Evolutionary conservation across 1,139 yeast genomes (phyloP).

Genomic region (Geotrichum cucujoidarum): DNA sequence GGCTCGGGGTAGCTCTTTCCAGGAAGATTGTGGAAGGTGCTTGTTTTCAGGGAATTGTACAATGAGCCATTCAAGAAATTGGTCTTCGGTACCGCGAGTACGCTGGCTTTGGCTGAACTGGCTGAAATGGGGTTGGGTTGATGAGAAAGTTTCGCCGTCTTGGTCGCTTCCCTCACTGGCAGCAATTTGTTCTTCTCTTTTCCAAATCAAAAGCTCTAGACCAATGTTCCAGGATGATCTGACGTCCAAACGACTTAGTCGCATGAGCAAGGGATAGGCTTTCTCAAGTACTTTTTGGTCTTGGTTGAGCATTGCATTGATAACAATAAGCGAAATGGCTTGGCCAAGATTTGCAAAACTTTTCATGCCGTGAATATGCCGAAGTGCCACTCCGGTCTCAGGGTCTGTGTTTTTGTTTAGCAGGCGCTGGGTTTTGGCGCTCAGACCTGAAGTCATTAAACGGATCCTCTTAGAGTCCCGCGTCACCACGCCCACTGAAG

Average conservation of each 20-base stretch:
- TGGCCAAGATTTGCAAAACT: background rate
- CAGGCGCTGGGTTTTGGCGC: slow-evolving; percentile 5
- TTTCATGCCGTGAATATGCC: background rate
- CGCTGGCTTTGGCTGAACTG: slow-evolving; percentile 3
- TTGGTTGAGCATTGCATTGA: slow-evolving; percentile 32
- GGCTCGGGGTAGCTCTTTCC: slow-evolving; percentile 23
- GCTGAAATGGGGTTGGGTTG: background rate
- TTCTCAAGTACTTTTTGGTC: slow-evolving; percentile 44
- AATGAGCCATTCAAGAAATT: slow-evolving; percentile 31
- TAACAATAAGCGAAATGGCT: background rate
- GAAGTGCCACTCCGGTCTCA: slow-evolving; percentile 2
- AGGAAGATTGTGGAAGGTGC: background rate
- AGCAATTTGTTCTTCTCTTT: slow-evolving; percentile 25
- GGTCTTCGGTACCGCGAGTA: slow-evolving; percentile 25
- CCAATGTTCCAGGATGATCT: slow-evolving; percentile 48
- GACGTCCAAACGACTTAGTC: slow-evolving; percentile 43
- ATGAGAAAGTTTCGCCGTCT: background rate
- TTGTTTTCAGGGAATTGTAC: slow-evolving; percentile 21
- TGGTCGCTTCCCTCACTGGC: background rate
- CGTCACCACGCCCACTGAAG: background rate
- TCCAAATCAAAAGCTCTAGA: slow-evolving; percentile 34
- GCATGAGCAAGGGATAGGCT: slow-evolving; percentile 40
- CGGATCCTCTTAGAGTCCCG: slow-evolving; percentile 6
- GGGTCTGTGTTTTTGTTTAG: slow-evolving; percentile 5
- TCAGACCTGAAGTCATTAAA: background rate